Base-by-base conservation (phyloP, 2,329 filamentous ascomycete genomes). In the Cadophora malorum region DNA sequence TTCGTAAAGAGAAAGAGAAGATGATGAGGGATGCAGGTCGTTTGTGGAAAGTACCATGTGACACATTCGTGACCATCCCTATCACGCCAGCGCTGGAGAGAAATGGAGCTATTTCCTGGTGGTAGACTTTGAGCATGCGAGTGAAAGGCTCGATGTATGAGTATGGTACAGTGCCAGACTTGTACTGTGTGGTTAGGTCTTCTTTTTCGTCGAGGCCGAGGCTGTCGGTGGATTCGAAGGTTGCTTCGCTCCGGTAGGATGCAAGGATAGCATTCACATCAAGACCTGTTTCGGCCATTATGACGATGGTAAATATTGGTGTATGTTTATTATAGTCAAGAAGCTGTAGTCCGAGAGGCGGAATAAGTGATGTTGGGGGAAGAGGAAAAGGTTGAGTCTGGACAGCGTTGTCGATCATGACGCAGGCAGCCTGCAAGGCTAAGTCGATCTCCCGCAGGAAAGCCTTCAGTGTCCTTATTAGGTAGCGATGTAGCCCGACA, bases 91-190 rank as follows among this genome's bases (percentile, higher is more conserved):
- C 69, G 25, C 65, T 53, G 16, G 69, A 66, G 6, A 72, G 66
- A 86, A 89, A 66, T 79, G 77, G 67, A 85, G 85, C 55, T 82
- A 83, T 68, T 81, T 89, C 35, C 79, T 82, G 65, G 82, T 90
- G 41, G 85, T 86, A 72, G 78, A 90, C 10, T 84, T 84, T 66
- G 81, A 86, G 4, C 82, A 80, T 63, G 78, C 79, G n/a, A 83
- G 79, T 70, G 81, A 83, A 53, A n/a, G 55, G 38, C 38, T 56
- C 41, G 31, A 33, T 28, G 65, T 31, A 53, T 8, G 63, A 56
- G 60, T 64, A 64, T 28, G 41, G 58, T 14, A 63, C 33, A 38
- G 58, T 9, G 52, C 55, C 62, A 28, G 64, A 66, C n/a, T 50
- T 49, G 55, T 62, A 41, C 53, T 23, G 19, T 31, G 23, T 38